These are phyloP conservation scores for Phyllostachys edulis DNA, from an alignment of 176 grass and related monocot species.

Conservation along the genomic window DNA sequence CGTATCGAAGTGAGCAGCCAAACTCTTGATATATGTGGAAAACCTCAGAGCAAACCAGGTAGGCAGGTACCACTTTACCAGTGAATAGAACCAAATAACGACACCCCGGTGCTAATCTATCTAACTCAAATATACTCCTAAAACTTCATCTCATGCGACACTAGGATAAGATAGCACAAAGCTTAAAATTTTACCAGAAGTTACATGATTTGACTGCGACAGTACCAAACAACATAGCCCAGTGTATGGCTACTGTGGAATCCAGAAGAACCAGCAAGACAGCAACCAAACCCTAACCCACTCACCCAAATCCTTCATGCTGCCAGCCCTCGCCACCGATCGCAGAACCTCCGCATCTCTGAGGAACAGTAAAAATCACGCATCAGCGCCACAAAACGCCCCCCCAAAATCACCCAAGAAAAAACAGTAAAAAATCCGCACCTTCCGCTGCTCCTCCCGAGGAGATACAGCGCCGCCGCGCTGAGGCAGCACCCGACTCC, in stretches of 20 bases:
- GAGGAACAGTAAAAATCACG: neutral
- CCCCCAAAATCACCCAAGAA: neutral
- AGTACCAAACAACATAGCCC: neutral
- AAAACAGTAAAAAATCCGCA: constrained; percentile 1
- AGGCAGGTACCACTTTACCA: neutral
- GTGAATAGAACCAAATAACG: neutral
- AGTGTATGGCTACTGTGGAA: neutral
- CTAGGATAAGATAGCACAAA: neutral
- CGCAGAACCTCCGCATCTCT: constrained; percentile 81
- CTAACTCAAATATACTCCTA: neutral
- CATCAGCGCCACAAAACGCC: neutral
- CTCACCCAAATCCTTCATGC: constrained; percentile 93
- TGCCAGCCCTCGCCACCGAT: constrained; percentile 70
- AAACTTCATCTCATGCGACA: neutral
- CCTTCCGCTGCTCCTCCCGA: constrained; percentile 93
- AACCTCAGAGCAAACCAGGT: constrained; percentile 1
- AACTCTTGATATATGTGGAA: neutral
- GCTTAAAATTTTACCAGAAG: neutral
- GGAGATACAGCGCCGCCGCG: constrained; percentile 79
- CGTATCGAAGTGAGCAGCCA: neutral
- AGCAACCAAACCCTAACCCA: constrained; percentile 38
- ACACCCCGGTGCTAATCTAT: neutral
- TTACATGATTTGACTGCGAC: neutral
- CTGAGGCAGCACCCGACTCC: constrained; percentile 86
- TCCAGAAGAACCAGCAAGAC: neutral